phyloP scores from a whole-genome alignment of 2,329 filamentous ascomycete species.

The Fusarium xyrophilum region DNA sequence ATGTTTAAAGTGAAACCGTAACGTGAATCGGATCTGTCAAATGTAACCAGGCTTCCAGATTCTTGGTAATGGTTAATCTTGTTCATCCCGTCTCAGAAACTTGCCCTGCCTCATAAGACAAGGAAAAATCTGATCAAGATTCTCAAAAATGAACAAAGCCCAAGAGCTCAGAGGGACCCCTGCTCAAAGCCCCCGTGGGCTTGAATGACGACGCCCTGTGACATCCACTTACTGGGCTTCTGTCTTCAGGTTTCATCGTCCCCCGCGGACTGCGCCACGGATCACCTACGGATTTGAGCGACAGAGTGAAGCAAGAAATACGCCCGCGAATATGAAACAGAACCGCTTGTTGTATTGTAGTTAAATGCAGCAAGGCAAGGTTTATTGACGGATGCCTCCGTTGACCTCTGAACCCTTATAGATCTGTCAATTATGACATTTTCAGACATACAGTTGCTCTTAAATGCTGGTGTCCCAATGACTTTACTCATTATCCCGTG shows the following conservation, averaged over 20 bases:
- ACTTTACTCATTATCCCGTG: background rate
- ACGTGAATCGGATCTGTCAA: constrained; percentile 1
- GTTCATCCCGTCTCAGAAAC: constrained; percentile 20
- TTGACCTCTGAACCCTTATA: constrained; percentile 3
- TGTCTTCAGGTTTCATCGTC: background rate
- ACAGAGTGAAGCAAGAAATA: constrained; percentile 13
- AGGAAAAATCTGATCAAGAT: constrained; percentile 8
- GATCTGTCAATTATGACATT: background rate
- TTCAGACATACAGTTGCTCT: background rate
- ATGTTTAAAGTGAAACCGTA: constrained; percentile 13
- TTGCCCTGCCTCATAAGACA: constrained; percentile 6
- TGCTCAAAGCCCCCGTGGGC: constrained; percentile 7
- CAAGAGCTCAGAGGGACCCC: constrained; percentile 8
- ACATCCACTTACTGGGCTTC: constrained; percentile 31
- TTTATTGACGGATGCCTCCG: constrained; percentile 5
- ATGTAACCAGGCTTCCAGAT: constrained; percentile 5
- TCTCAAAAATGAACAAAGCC: constrained; percentile 9
- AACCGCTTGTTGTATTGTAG: background rate
- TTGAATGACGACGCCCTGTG: background rate
- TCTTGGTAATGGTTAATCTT: constrained; percentile 4
- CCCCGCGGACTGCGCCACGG: constrained; percentile 35
- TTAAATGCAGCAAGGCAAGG: background rate
- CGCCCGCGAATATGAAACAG: constrained; percentile 17
- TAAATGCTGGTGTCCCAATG: background rate
- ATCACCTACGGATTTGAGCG: constrained; percentile 19